Evolutionary conservation across 163 green algal species (phyloP).

Genomic region (Trebouxiophyceae sp.): DNA sequence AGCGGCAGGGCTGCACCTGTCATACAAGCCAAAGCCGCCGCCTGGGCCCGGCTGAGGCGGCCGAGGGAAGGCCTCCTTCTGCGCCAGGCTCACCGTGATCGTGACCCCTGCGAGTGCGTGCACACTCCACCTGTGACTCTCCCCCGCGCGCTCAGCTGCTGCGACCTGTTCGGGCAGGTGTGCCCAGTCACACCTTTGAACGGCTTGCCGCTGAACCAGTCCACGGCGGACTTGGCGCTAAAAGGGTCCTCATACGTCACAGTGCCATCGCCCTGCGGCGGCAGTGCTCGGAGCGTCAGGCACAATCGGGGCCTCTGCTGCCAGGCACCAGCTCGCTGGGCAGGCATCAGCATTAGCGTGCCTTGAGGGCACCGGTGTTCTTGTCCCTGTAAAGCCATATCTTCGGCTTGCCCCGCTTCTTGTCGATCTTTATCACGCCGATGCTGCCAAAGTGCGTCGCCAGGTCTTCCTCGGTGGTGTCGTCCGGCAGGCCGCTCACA

Average conservation of each 20-base stretch:
- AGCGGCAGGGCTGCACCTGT: no score
- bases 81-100: background rate
- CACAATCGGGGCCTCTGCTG: background rate
- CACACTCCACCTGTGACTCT: background rate
- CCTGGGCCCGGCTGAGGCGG: no score
- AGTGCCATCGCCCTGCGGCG: conserved; percentile 68
- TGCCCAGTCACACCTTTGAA: conserved; percentile 51
- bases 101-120: background rate
- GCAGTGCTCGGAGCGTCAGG: background rate
- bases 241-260: conserved; percentile 77
- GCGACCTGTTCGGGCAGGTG: background rate
- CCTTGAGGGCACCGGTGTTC: conserved; percentile 68
- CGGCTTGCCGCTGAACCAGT: conserved; percentile 85
- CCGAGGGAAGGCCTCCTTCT: no score
- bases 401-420: conserved; percentile 68
- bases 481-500: conserved; percentile 53
- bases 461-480: conserved; percentile 60
- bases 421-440: conserved; percentile 50
- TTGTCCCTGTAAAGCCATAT: conserved; percentile 89
- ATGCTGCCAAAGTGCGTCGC: conserved; percentile 80
- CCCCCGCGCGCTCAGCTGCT: no score
- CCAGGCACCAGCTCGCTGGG: background rate
- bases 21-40: no score
- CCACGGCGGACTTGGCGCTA: conserved; percentile 63
- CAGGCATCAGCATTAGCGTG: background rate